Evolutionary conservation across 1,284 basidiomycete species (phyloP).

Genomic region (Trichosporon faecale): DNA sequence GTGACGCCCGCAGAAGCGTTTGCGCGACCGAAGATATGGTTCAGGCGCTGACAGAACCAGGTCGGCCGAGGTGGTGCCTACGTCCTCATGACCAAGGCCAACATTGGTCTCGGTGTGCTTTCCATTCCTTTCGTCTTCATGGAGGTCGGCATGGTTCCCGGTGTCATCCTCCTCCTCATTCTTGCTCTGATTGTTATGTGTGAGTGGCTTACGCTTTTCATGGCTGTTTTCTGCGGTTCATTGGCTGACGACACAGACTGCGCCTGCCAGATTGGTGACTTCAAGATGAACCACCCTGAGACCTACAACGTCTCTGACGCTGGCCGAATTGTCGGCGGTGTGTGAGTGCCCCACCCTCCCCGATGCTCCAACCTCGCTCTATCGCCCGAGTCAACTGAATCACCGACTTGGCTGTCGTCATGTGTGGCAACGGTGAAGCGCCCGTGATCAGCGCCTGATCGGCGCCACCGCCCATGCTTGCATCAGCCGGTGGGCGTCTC

Average conservation of each 20-base stretch:
- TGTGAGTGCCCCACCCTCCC: background rate
- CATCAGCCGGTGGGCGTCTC: background rate
- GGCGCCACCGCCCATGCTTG: background rate
- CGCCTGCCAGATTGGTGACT: slow-evolving; percentile 24
- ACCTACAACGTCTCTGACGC: slow-evolving; percentile 35
- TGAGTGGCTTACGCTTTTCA: slow-evolving; percentile 17
- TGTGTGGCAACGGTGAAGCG: no score
- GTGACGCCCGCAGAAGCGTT: background rate
- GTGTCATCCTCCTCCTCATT: slow-evolving; percentile 35
- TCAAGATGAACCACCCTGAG: slow-evolving; percentile 32
- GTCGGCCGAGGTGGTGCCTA: slow-evolving; percentile 25
- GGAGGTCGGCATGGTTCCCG: slow-evolving; percentile 38
- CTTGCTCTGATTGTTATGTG: slow-evolving; percentile 40
- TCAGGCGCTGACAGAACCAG: slow-evolving; percentile 8
- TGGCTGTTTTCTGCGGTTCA: no score
- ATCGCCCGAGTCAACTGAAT: no score
- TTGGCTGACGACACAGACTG: slow-evolving; percentile 16
- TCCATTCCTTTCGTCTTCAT: slow-evolving; percentile 39
- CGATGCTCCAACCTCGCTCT: background rate
- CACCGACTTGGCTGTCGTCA: background rate
- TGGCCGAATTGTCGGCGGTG: slow-evolving; percentile 35
- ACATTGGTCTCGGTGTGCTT: slow-evolving; percentile 44
- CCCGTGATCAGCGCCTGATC: background rate
- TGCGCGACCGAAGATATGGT: background rate
- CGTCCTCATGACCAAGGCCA: slow-evolving; percentile 36